These are phyloP conservation scores for Fusarium cyanostomum DNA, from an alignment of 2,329 filamentous ascomycete species.

Conservation along the genomic window DNA sequence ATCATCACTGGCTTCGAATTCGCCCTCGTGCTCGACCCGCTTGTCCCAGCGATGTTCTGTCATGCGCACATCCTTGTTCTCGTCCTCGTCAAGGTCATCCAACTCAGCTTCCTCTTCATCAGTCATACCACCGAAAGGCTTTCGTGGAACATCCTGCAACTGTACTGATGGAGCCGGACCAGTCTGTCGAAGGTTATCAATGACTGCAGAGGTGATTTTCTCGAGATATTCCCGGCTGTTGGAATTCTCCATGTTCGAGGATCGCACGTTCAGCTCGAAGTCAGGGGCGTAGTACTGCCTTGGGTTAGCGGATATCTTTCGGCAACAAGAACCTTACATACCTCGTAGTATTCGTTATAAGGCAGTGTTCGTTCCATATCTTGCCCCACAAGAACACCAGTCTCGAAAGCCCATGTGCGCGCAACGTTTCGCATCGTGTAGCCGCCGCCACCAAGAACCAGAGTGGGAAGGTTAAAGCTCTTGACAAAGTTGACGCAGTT, in stretches of 20 bases:
- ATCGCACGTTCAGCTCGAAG: constrained; percentile 87
- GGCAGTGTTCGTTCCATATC: constrained; percentile 85
- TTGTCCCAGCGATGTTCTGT: constrained; percentile 87
- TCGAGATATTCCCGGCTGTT: constrained; percentile 85
- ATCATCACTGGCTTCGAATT: constrained; percentile 88
- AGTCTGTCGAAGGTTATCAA: constrained; percentile 88
- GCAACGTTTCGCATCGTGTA: constrained; percentile 98
- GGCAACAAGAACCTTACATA: constrained; percentile 51
- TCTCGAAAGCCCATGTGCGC: constrained; percentile 97
- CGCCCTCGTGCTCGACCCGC: constrained; percentile 77
- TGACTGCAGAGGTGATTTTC: constrained; percentile 81
- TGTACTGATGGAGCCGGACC: constrained; percentile 89
- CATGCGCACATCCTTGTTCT: constrained; percentile 83
- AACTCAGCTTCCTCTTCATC: constrained; percentile 74
- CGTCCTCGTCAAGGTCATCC: constrained; percentile 81
- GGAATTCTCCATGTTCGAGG: constrained; percentile 90
- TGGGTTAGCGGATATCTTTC: constrained; percentile 34
- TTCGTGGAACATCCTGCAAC: constrained; percentile 79
- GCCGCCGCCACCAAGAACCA: constrained; percentile 94
- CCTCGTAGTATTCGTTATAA: constrained; percentile 95
- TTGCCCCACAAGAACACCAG: constrained; percentile 85
- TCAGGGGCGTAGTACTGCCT: constrained; percentile 87
- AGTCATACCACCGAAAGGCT: constrained; percentile 68
- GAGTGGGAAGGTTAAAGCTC: constrained; percentile 80
- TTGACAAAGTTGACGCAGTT: constrained; percentile 95